Percentiles rank a stretch among this genome's conserved stretches.
Evolutionary conservation across 1,284 basidiomycete genomes (phyloP).

Genomic region (Boletus smithii): DNA sequence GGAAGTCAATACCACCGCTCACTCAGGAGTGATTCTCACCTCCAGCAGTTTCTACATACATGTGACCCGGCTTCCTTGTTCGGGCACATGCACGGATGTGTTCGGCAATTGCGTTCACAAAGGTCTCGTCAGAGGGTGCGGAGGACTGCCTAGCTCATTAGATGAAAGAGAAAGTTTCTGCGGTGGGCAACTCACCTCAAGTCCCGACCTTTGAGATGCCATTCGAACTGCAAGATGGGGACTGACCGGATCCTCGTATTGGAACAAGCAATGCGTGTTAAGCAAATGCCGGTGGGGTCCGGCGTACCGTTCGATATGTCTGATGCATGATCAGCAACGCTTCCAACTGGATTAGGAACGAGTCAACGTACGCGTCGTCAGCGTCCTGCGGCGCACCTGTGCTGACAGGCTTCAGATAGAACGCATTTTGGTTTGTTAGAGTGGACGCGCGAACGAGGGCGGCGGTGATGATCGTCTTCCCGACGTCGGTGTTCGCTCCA

Average conservation of each 20-base stretch:
- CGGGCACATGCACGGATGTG: conserved; percentile 57
- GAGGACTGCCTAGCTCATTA: conserved; percentile 17
- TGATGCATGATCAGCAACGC: conserved; percentile 32
- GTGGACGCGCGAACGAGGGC: conserved; percentile 79
- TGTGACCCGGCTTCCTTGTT: conserved; percentile 43
- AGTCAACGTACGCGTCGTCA: conserved; percentile 67
- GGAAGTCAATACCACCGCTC: conserved; percentile 1
- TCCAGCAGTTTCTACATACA: conserved; percentile 94
- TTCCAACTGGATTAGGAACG: not conserved
- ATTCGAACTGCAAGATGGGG: conserved; percentile 85
- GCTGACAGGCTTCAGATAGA: conserved; percentile 90
- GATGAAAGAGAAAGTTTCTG: not conserved
- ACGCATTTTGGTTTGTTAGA: conserved; percentile 48
- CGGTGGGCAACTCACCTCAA: conserved; percentile 20
- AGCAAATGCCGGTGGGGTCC: conserved; percentile 44
- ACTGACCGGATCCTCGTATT: conserved; percentile 86
- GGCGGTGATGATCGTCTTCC: conserved; percentile 86
- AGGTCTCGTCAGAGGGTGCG: conserved; percentile 59
- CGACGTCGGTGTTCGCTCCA: conserved; percentile 89
- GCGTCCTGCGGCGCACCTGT: conserved; percentile 79
- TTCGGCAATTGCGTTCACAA: conserved; percentile 64
- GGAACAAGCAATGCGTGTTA: conserved; percentile 74
- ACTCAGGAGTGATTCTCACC: conserved; percentile 50
- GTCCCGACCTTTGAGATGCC: conserved; percentile 41
- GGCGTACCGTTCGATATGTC: conserved; percentile 68